Evolutionary conservation across 768 basidiomycete species (phyloP).

Genomic region (Suillus weaverae): DNA sequence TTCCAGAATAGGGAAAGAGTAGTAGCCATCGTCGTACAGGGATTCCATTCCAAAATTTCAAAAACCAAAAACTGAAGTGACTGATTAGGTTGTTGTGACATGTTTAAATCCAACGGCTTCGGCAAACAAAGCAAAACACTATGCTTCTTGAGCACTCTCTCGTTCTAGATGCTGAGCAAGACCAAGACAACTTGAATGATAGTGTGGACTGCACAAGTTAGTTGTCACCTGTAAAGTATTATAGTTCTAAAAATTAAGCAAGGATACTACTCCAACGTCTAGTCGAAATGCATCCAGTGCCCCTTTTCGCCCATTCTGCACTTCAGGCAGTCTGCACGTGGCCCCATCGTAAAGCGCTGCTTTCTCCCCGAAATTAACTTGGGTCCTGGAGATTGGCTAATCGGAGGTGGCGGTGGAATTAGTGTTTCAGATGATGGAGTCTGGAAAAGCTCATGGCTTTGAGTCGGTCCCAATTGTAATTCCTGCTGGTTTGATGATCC

Average conservation of each 20-base stretch:
- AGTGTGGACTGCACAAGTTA: neutral
- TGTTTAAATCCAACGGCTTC: slow-evolving; percentile 17
- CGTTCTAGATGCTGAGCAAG: neutral
- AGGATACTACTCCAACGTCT: neutral
- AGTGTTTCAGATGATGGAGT: neutral
- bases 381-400: neutral
- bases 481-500: slow-evolving; percentile 16
- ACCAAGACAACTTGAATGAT: neutral
- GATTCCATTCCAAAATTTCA: neutral
- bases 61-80: slow-evolving; percentile 15
- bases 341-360: slow-evolving; percentile 68
- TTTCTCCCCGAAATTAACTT: slow-evolving; percentile 28
- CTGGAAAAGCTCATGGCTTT: neutral
- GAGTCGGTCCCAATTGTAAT: neutral
- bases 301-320: slow-evolving; percentile 67
- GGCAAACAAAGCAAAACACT: neutral
- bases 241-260: neutral
- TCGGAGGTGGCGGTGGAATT: neutral
- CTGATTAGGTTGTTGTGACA: slow-evolving; percentile 26
- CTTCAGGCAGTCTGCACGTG: slow-evolving; percentile 66
- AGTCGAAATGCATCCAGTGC: slow-evolving; percentile 71
- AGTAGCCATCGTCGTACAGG: slow-evolving; percentile 59
- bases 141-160: neutral
- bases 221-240: neutral
- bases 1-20: slow-evolving; percentile 95